Conservation (phyloP, 1,284 basidiomycete genomes). For the Volvariella volvacea region DNA sequence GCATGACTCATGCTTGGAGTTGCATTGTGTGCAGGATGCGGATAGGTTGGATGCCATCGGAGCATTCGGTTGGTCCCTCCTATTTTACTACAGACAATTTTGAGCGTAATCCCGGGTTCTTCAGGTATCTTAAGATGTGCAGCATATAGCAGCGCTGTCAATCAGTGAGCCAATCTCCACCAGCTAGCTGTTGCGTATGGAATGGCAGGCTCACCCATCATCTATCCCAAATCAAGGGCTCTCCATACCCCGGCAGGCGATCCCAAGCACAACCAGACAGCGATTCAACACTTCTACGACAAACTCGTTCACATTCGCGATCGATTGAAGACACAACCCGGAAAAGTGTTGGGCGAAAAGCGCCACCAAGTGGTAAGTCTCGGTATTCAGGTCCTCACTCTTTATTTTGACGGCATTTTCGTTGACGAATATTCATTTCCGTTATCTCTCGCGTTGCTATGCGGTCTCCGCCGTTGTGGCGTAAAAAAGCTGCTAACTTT, state of each 20-base stretch:
- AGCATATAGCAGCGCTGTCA: conserved; percentile 69
- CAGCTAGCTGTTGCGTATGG: not conserved
- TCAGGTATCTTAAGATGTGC: conserved; percentile 81
- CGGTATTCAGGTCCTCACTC: not conserved
- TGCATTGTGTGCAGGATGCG: conserved; percentile 91
- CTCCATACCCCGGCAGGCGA: conserved; percentile 57
- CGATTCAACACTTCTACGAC: conserved; percentile 84
- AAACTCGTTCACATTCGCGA: conserved; percentile 75
- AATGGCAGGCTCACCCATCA: conserved; percentile 1
- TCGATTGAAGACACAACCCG: conserved; percentile 71
- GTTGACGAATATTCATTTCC: conserved; percentile 1
- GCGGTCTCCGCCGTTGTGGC: conserved; percentile 7
- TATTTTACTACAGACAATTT: conserved; percentile 1
- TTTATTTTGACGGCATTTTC: not conserved
- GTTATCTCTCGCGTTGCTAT: conserved; percentile 1
- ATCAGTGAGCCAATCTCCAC: conserved; percentile 36
- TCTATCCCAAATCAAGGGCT: conserved; percentile 32
- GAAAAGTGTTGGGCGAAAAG: conserved; percentile 62
- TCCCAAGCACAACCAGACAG: conserved; percentile 41
- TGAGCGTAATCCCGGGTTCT: no score
- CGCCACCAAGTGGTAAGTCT: conserved; percentile 65
- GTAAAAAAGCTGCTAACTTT: conserved; percentile 53
- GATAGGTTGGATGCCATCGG: conserved; percentile 92
- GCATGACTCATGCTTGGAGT: conserved; percentile 73
- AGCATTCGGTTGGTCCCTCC: conserved; percentile 61